phyloP scores from a whole-genome alignment of 2,329 filamentous ascomycete genomes.

The Cercospora zeina region DNA sequence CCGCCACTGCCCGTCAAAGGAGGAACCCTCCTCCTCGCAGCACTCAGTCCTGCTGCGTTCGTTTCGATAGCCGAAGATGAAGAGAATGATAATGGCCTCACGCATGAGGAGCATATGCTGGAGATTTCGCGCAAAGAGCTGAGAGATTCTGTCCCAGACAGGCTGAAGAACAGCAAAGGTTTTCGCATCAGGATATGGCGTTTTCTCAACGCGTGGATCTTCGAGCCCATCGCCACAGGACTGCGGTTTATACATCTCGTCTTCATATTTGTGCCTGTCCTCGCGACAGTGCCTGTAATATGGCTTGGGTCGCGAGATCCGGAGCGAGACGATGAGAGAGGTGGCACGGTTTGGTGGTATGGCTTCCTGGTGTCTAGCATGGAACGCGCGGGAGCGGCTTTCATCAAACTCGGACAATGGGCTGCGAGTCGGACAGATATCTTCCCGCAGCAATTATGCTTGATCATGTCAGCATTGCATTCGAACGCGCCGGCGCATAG shows the following conservation, averaged over 20 bases:
- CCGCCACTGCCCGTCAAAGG: constrained; percentile 42
- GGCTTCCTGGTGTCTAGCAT: constrained; percentile 80
- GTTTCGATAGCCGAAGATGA: constrained; percentile 57
- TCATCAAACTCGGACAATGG: constrained; percentile 99
- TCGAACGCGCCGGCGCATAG: constrained; percentile 93
- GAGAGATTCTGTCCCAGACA: constrained; percentile 63
- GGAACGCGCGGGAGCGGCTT: constrained; percentile 91
- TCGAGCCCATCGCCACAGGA: constrained; percentile 82
- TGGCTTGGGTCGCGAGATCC: constrained; percentile 71
- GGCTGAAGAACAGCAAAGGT: constrained; percentile 61
- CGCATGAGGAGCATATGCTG: constrained; percentile 83
- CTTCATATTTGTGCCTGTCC: constrained; percentile 86
- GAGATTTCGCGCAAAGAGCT: constrained; percentile 78
- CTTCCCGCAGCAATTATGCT: constrained; percentile 89
- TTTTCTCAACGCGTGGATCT: constrained; percentile 69
- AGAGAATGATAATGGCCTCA: constrained; percentile 56
- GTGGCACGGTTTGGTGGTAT: constrained; percentile 93
- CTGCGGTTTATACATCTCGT: constrained; percentile 84
- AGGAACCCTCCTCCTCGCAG: constrained; percentile 43
- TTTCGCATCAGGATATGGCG: constrained; percentile 62
- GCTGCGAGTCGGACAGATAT: constrained; percentile 94
- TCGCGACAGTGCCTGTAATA: constrained; percentile 73
- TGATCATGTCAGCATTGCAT: constrained; percentile 90
- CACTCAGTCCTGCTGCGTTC: constrained; percentile 59
- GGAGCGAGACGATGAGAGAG: constrained; percentile 70